Evolutionary conservation across 352 stramenopile species (phyloP).

Genomic region (Blastocystis sp.): DNA sequence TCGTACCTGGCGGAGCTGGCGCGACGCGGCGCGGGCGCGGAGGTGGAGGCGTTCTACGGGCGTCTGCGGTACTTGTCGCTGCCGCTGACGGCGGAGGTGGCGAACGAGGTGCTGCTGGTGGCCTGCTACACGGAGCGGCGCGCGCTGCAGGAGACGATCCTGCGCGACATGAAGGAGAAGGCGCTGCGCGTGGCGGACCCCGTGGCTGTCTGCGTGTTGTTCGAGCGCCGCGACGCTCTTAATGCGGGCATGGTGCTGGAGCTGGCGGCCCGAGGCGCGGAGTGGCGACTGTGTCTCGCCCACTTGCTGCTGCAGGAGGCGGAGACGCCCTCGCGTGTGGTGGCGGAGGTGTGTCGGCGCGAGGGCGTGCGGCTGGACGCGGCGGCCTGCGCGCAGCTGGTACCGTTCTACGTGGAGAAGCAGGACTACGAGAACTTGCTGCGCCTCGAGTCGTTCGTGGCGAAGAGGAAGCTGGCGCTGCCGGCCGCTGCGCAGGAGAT

Average conservation of each 20-base stretch:
- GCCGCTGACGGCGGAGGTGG: not conserved
- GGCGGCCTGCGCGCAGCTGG: not conserved
- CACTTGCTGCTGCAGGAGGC: not conserved
- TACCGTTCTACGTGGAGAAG: constrained; percentile 12
- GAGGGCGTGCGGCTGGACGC: not conserved
- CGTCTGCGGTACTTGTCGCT: constrained; percentile 37
- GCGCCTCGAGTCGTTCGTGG: not conserved
- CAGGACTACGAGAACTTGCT: constrained; percentile 2
- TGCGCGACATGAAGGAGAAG: not conserved
- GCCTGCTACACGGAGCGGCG: not conserved
- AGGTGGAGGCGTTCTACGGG: not conserved
- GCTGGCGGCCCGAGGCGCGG: not conserved
- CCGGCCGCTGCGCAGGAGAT: too few relatives aligned
- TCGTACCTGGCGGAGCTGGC: constrained; percentile 11
- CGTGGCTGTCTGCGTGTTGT: not conserved
- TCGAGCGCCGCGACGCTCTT: not conserved
- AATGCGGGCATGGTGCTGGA: not conserved
- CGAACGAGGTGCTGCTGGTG: constrained; percentile 36
- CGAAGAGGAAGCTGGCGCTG: not conserved
- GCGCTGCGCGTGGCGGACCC: not conserved
- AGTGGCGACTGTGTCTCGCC: not conserved
- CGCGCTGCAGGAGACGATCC: not conserved
- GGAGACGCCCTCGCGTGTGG: not conserved
- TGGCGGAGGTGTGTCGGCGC: not conserved
- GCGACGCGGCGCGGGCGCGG: not conserved